Percentiles rank a stretch among this genome's conserved stretches.
phyloP scores from a whole-genome alignment of 305 asterid species.

The Fraxinus albicans region DNA sequence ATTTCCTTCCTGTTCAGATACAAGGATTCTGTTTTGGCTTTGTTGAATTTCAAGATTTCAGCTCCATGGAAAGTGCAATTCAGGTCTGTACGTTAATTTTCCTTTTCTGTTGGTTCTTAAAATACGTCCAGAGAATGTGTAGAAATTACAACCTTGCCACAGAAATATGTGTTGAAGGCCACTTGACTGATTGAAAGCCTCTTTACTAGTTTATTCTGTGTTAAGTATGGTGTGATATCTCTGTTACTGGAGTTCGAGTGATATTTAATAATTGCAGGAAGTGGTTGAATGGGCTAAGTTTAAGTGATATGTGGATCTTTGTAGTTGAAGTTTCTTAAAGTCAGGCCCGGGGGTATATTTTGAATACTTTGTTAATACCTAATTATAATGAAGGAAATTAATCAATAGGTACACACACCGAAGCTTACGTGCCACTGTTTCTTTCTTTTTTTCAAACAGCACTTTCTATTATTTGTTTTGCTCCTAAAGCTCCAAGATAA shows the following conservation, averaged over 20 bases:
- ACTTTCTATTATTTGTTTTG: not conserved
- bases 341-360: not conserved
- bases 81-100: slow-evolving; percentile 42
- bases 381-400: not conserved
- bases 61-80: slow-evolving; percentile 79
- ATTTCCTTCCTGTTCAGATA: slow-evolving; percentile 43
- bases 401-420: not conserved
- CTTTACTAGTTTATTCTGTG: not conserved
- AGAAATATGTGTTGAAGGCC: not conserved
- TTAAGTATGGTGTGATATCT: not conserved
- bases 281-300: not conserved
- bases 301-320: not conserved
- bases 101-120: slow-evolving; percentile 8
- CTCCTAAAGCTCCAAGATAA: not conserved
- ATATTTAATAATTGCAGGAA: not conserved
- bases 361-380: not conserved
- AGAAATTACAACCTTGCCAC: not conserved
- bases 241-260: not conserved
- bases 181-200: not conserved
- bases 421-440: not conserved
- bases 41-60: slow-evolving; percentile 73
- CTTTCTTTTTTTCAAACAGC: not conserved
- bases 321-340: not conserved
- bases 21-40: slow-evolving; percentile 87
- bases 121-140: not conserved